These are phyloP conservation scores for Carex kokanica DNA, from an alignment of 176 grass and related monocot genomes.

Conservation along the genomic window DNA sequence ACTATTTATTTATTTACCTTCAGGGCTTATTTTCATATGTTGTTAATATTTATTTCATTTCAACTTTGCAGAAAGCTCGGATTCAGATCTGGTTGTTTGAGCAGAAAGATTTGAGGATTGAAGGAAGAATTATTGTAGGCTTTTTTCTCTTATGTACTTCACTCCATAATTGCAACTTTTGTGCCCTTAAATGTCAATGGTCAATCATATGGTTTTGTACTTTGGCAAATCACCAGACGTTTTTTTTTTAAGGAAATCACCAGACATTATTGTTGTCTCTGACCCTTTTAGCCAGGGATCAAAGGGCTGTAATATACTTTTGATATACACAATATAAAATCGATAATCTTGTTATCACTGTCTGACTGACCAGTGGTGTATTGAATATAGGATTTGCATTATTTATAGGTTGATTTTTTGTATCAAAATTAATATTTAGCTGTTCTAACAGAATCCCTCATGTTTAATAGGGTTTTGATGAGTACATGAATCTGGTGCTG, in stretches of 20 bases:
- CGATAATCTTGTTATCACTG: neutral
- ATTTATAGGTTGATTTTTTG: neutral
- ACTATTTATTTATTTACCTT: neutral
- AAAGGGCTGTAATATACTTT: neutral
- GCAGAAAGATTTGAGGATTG: constrained; percentile 94
- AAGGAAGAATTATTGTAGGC: constrained; percentile 90
- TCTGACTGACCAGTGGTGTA: neutral
- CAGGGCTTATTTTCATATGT: neutral
- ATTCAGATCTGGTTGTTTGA: constrained; percentile 99
- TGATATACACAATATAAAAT: neutral
- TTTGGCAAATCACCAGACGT: neutral
- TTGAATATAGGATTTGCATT: neutral
- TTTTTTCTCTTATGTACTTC: neutral
- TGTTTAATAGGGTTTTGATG: constrained; percentile 75
- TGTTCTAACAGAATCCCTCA: constrained; percentile 11
- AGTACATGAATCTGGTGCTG: constrained; percentile 99
- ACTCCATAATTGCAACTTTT: neutral
- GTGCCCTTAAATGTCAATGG: neutral
- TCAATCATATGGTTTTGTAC: neutral
- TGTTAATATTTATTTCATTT: constrained; percentile 6
- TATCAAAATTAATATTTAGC: neutral
- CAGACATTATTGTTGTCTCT: neutral
- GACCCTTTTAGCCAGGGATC: neutral
- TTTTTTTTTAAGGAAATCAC: neutral
- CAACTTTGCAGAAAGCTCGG: constrained; percentile 75